Conservation (phyloP, 1,139 yeast genomes). For the Pichia sp. region DNA sequence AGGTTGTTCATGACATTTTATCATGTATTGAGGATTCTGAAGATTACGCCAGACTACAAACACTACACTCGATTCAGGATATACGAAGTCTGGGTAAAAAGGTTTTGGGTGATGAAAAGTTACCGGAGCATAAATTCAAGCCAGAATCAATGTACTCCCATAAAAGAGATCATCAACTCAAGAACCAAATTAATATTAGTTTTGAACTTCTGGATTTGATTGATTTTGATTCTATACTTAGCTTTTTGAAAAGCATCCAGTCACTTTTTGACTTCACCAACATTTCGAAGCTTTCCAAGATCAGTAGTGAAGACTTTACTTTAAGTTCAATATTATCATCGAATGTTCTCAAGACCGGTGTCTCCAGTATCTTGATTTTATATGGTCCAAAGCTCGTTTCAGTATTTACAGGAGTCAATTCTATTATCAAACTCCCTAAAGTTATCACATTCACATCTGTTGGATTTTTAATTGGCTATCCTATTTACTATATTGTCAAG, state of each 20-base stretch:
- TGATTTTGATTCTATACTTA: constrained; percentile 40
- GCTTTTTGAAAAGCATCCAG: constrained; percentile 10
- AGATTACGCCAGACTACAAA: constrained; percentile 56
- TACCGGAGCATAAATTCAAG: constrained; percentile 59
- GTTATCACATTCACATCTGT: constrained; percentile 44
- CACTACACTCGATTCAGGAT: constrained; percentile 55
- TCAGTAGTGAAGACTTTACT: constrained; percentile 11
- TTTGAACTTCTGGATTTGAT: constrained; percentile 67
- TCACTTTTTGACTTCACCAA: constrained; percentile 11
- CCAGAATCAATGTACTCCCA: constrained; percentile 82
- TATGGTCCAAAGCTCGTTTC: constrained; percentile 29
- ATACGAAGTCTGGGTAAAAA: constrained; percentile 62
- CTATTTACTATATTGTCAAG: constrained; percentile 60
- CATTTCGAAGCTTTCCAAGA: constrained; percentile 1
- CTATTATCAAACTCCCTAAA: constrained; percentile 26
- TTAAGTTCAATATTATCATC: constrained; percentile 13
- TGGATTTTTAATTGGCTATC: constrained; percentile 45
- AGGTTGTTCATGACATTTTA: constrained; percentile 60
- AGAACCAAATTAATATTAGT: constrained; percentile 54
- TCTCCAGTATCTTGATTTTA: constrained; percentile 23
- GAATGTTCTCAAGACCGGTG: constrained; percentile 26
- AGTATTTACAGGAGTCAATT: constrained; percentile 24
- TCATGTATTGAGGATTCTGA: constrained; percentile 66
- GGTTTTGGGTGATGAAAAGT: constrained; percentile 53
- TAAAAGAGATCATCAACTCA: constrained; percentile 52